Base-by-base conservation (phyloP, 805 yeast genomes). In the Starmerella ratchasimensis region DNA sequence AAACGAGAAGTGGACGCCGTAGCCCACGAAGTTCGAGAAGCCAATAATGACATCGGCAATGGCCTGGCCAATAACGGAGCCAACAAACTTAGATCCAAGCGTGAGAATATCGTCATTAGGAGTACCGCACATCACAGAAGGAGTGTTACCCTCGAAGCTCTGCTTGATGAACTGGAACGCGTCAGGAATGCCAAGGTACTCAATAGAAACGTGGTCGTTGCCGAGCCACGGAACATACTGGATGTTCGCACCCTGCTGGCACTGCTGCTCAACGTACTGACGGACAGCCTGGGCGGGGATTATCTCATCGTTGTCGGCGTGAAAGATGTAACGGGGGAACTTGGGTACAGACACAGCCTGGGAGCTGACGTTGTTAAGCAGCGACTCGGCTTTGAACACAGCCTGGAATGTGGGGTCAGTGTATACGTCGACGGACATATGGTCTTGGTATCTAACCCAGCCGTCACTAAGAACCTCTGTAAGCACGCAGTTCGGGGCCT, bases 281-380 rank as follows among this genome's bases (percentile, higher is more conserved):
- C 46, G 44, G 13, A 49, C 52, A 14, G 29, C 26, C 5, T 20
- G 38, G 31, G 33, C 21, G 10, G 49, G 48, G 23, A 48, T 47
- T 29, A 52, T 39, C 30, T 49, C 50, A 29, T 52, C 56, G 9
- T 17, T 14, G 11, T 23, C 37, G 13, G 53, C 52, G 28, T 52
- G 53, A 43, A 41, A 49, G 20, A 52, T 45, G 35, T 31, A 49
- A 24, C 51, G 34, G 4, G 54, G 56, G 26, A 41, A 37, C 11
- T 25, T 36, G 3, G 54, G 54, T 6, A 36, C 32, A 11, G 44
- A 13, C 8, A 31, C 44, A 11, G 45, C 48, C 37, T 21, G 23
- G 16, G 33, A 26, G 36, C 42, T 33, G 13, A 27, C 34, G 15
- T 33, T 33, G 23, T 24, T 14, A 9, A 41, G 33, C 11, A 37